These are phyloP conservation scores for Phytophthora kernoviae DNA, from an alignment of 352 stramenopile genomes.

Conservation along the genomic window DNA sequence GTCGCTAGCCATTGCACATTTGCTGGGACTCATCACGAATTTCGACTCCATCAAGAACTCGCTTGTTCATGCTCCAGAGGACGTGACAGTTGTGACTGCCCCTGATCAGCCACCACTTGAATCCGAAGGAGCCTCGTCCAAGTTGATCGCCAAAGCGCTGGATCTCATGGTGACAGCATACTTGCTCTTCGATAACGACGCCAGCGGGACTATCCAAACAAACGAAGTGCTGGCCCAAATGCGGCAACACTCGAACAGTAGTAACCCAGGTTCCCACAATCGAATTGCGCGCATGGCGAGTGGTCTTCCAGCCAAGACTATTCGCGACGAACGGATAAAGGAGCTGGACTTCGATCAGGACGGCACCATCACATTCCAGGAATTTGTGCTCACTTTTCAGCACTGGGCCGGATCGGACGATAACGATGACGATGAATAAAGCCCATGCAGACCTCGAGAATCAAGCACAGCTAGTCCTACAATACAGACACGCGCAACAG, in stretches of 20 bases:
- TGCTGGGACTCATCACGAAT: slow-evolving; percentile 81
- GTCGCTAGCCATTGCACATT: slow-evolving; percentile 82
- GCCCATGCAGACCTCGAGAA: neutral
- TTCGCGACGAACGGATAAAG: slow-evolving; percentile 81
- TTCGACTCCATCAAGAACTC: slow-evolving; percentile 57
- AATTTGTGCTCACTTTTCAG: slow-evolving; percentile 90
- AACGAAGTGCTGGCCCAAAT: slow-evolving; percentile 73
- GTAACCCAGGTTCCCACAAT: slow-evolving; percentile 17
- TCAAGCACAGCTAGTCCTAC: slow-evolving; percentile 1
- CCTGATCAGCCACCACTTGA: slow-evolving; percentile 29
- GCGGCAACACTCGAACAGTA: slow-evolving; percentile 50
- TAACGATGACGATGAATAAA: slow-evolving; percentile 25
- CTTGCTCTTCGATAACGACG: slow-evolving; percentile 85
- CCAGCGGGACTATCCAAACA: slow-evolving; percentile 81
- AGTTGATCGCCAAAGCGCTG: slow-evolving; percentile 69
- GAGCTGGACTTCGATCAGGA: slow-evolving; percentile 89
- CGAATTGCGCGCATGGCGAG: slow-evolving; percentile 60
- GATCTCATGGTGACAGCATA: slow-evolving; percentile 88
- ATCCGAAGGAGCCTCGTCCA: slow-evolving; percentile 36
- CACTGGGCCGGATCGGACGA: slow-evolving; percentile 84
- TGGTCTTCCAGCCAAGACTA: slow-evolving; percentile 61
- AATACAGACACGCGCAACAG: neutral
- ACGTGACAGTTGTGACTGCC: slow-evolving; percentile 35
- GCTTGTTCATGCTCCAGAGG: slow-evolving; percentile 39
- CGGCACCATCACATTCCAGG: slow-evolving; percentile 89